Percentiles rank a stretch among this genome's conserved stretches.
Conservation (phyloP, 2,329 filamentous ascomycete species). For the Gyromitra esculenta region DNA sequence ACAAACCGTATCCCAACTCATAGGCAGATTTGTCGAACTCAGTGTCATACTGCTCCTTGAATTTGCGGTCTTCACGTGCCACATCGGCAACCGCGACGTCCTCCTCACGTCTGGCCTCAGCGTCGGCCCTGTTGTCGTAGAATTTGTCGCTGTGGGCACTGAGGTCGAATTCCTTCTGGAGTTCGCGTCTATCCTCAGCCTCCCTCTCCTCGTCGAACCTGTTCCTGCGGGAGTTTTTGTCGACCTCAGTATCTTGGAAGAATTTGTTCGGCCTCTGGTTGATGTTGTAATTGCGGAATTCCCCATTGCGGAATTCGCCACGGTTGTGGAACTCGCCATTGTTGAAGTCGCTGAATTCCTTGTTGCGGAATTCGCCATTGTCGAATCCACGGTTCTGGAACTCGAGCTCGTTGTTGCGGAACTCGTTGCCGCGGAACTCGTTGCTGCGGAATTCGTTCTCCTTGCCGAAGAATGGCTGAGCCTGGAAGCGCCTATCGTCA, state of each 20-base stretch:
- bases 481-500: conserved; percentile 6
- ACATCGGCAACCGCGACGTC: not conserved
- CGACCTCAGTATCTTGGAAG: not conserved
- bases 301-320: not conserved
- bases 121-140: conserved; percentile 12
- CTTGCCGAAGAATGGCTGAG: not conserved
- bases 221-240: not conserved
- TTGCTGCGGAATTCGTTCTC: not conserved
- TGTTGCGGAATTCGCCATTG: not conserved
- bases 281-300: not conserved
- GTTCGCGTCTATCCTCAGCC: not conserved
- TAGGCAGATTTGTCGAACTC: conserved; percentile 42
- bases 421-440: not conserved
- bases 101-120: conserved; percentile 5
- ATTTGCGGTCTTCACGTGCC: conserved; percentile 14
- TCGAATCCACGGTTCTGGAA: conserved; percentile 1
- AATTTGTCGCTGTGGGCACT: conserved; percentile 16
- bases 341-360: not conserved
- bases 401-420: not conserved
- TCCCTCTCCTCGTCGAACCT: conserved; percentile 4
- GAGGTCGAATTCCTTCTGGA: not conserved
- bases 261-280: not conserved
- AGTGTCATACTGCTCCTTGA: conserved; percentile 13
- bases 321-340: not conserved
- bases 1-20: conserved; percentile 40